phyloP scores from a whole-genome alignment of 345 rosid species.

The Eucalyptus marginata region DNA sequence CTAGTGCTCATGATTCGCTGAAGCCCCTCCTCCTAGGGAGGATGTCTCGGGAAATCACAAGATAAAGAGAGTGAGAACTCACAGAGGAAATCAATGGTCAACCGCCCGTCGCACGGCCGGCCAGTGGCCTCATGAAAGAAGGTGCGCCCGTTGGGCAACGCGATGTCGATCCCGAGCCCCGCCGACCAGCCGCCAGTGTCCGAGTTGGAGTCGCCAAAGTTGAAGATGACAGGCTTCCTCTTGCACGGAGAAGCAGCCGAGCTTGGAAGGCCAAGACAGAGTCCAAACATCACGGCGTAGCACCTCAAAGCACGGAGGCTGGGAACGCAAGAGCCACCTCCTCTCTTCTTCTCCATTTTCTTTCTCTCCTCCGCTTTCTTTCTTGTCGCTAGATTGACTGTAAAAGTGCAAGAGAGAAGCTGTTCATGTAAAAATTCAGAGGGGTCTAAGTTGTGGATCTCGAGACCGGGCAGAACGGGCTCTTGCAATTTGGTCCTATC shows the following conservation, averaged over 20 bases:
- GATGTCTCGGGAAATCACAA: not conserved
- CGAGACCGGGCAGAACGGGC: not conserved
- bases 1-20: not conserved
- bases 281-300: not conserved
- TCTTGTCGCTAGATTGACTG: not conserved
- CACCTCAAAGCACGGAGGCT: not conserved
- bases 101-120: constrained; percentile 18
- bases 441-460: not conserved
- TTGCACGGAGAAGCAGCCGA: constrained; percentile 11
- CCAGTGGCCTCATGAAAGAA: not conserved
- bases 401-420: not conserved
- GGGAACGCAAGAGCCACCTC: not conserved
- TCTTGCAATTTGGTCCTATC: not conserved
- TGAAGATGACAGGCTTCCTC: constrained; percentile 17
- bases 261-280: not conserved
- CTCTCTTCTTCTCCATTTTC: not conserved
- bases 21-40: too few species aligned
- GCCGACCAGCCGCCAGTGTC: constrained; percentile 36
- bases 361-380: not conserved
- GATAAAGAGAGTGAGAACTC: not conserved
- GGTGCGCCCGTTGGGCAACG: not conserved
- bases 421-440: not conserved
- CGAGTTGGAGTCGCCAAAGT: constrained; percentile 41
- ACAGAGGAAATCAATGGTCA: constrained; percentile 48
- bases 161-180: constrained; percentile 8